phyloP scores from a whole-genome alignment of 2,329 filamentous ascomycete genomes.

The Xylaria sp. region DNA sequence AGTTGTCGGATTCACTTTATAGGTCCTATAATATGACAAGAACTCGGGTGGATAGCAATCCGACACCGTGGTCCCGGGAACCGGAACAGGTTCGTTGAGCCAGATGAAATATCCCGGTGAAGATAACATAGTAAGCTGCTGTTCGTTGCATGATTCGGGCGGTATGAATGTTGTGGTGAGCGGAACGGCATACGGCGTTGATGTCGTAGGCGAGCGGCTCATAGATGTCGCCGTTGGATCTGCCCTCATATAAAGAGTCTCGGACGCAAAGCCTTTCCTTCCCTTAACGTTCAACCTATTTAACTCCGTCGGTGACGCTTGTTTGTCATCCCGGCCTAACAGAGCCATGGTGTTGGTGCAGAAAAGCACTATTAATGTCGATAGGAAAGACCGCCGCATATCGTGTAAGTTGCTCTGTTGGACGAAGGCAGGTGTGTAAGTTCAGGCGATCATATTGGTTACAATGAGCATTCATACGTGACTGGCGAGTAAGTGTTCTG shows the following conservation, averaged over 20 bases:
- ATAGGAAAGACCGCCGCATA: slow-evolving; percentile 12
- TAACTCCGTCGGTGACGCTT: not conserved
- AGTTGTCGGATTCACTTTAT: slow-evolving; percentile 26
- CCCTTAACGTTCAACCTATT: not conserved
- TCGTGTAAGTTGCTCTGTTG: not conserved
- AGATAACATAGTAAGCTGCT: slow-evolving; percentile 36
- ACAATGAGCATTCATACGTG: not conserved
- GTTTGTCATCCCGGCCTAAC: not conserved
- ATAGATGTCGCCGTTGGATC: slow-evolving; percentile 4
- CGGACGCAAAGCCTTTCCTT: not conserved
- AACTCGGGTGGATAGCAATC: slow-evolving; percentile 42
- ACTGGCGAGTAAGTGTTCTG: not conserved
- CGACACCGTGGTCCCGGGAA: slow-evolving; percentile 27
- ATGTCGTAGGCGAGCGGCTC: slow-evolving; percentile 20
- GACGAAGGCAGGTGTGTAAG: not conserved
- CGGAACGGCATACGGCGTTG: slow-evolving; percentile 34
- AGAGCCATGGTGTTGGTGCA: slow-evolving; percentile 13
- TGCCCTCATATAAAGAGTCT: slow-evolving; percentile 19
- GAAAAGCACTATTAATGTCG: slow-evolving; percentile 12
- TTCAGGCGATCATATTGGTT: not conserved
- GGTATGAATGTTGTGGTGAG: slow-evolving; percentile 41
- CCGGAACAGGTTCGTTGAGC: slow-evolving; percentile 42
- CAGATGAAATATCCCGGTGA: slow-evolving; percentile 39
- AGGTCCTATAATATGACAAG: slow-evolving; percentile 37
- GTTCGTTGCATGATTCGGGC: slow-evolving; percentile 37